Evolutionary conservation across 1,139 yeast genomes (phyloP).

Genomic region (Sugiyamaella castrensis): DNA sequence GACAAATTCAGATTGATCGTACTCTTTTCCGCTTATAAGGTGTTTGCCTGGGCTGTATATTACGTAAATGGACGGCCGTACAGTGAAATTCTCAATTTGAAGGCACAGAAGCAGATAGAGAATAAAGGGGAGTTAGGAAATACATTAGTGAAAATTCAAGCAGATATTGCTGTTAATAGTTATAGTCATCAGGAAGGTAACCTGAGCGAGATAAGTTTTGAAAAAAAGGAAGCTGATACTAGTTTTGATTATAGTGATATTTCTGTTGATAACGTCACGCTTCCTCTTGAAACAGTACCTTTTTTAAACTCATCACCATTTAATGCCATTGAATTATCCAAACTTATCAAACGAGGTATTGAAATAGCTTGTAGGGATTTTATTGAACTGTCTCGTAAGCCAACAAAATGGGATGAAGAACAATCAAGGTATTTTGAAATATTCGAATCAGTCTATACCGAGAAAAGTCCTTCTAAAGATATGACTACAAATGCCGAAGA

Average conservation of each 20-base stretch:
- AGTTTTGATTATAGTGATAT: too few species aligned
- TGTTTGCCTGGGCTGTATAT: background rate
- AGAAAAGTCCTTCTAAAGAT: background rate
- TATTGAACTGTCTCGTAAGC: background rate
- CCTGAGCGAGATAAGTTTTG: too few species aligned
- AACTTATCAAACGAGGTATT: background rate
- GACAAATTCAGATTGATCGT: background rate
- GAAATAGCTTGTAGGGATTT: background rate
- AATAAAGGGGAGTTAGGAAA: background rate
- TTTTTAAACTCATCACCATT: too few species aligned
- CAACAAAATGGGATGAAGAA: slow-evolving; percentile 16
- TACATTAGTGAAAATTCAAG: too few species aligned
- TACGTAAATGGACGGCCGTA: too few species aligned
- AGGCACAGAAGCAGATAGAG: slow-evolving; percentile 6
- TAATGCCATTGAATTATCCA: too few species aligned
- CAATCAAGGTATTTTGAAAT: slow-evolving; percentile 12
- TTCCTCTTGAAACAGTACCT: too few species aligned
- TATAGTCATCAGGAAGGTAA: background rate
- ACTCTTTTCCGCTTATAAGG: background rate
- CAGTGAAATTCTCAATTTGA: background rate
- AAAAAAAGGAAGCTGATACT: too few species aligned
- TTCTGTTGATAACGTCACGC: too few species aligned
- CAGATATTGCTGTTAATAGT: too few species aligned
- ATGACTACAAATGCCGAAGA: background rate
- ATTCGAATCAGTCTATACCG: slow-evolving; percentile 15